Conservation (phyloP, 2,329 filamentous ascomycete genomes). For the Calonectria multiphialidica region DNA sequence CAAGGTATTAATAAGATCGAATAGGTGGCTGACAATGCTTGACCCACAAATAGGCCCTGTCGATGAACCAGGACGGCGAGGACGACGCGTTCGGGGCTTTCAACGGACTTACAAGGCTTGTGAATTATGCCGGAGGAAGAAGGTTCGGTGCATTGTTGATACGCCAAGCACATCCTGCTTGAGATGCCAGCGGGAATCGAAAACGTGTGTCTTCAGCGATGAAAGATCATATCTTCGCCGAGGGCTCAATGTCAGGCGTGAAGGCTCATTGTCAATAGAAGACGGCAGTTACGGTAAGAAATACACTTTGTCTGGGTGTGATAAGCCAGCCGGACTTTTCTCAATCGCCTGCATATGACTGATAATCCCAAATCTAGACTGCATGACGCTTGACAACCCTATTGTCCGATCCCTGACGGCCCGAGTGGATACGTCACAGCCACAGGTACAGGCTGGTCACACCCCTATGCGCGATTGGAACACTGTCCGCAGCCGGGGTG, state of each 20-base stretch:
- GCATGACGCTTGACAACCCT: not conserved
- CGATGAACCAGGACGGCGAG: not conserved
- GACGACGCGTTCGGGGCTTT: constrained; percentile 28
- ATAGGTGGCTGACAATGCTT: not conserved
- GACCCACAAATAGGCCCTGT: not conserved
- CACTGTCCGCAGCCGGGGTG: not conserved
- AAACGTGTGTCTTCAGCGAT: constrained; percentile 25
- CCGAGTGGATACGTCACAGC: not conserved
- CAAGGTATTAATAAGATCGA: not conserved
- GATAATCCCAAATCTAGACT: not conserved
- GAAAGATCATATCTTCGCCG: constrained; percentile 17
- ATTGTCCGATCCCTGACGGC: not conserved
- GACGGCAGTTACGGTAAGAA: not conserved
- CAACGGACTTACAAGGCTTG: constrained; percentile 32
- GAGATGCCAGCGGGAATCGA: constrained; percentile 27
- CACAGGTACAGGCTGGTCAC: not conserved
- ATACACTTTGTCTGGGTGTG: not conserved
- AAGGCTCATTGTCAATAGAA: not conserved
- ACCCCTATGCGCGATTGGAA: not conserved
- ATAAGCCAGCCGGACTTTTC: not conserved
- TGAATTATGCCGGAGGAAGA: constrained; percentile 33
- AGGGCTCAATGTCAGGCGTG: not conserved
- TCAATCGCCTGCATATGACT: not conserved
- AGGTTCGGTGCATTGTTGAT: constrained; percentile 29
- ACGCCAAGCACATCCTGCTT: constrained; percentile 20